Evolutionary conservation across 2,329 filamentous ascomycete genomes (phyloP).

Genomic region (Peltaster fructicola): DNA sequence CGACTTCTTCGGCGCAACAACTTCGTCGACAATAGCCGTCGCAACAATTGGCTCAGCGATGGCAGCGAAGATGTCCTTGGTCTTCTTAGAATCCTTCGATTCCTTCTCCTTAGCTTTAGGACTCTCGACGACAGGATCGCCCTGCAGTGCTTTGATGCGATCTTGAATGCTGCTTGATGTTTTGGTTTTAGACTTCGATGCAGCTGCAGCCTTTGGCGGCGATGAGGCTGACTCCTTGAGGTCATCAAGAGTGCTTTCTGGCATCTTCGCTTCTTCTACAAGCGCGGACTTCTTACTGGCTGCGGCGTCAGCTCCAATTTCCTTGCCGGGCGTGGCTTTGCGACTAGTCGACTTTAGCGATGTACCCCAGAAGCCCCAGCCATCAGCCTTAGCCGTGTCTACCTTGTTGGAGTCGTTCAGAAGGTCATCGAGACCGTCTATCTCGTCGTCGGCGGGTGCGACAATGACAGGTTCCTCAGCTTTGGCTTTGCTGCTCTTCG

Average conservation of each 20-base stretch:
- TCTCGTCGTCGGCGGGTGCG: conserved; percentile 6
- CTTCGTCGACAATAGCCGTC: conserved; percentile 5
- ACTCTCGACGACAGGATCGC: conserved; percentile 12
- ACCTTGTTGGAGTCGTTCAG: conserved; percentile 4
- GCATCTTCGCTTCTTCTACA: conserved; percentile 22
- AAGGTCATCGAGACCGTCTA: conserved; percentile 5
- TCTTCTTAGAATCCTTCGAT: conserved; percentile 5
- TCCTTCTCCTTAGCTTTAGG: conserved; percentile 11
- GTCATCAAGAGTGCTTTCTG: conserved; percentile 25
- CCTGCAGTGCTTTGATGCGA: conserved; percentile 30
- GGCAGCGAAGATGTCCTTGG: conserved; percentile 3
- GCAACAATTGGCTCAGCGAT: conserved; percentile 3
- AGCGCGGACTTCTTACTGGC: conserved; percentile 25
- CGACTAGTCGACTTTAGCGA: conserved; percentile 25
- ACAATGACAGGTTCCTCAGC: conserved; percentile 15
- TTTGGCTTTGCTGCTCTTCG: conserved; percentile 15
- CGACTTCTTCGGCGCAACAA: conserved; percentile 6
- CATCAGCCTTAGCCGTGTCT: conserved; percentile 15
- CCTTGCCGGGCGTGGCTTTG: conserved; percentile 22
- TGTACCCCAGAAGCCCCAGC: conserved; percentile 28
- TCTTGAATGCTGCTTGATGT: conserved; percentile 33
- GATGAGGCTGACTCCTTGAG: conserved; percentile 18
- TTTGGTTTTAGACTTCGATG: conserved; percentile 23
- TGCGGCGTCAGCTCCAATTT: conserved; percentile 25
- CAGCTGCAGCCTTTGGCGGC: conserved; percentile 24